A percentile compares a stretch with the other conserved stretches of the same genome.
Conservation (phyloP, 441 rosid species). For the Cnidoscolus chayamansa region DNA sequence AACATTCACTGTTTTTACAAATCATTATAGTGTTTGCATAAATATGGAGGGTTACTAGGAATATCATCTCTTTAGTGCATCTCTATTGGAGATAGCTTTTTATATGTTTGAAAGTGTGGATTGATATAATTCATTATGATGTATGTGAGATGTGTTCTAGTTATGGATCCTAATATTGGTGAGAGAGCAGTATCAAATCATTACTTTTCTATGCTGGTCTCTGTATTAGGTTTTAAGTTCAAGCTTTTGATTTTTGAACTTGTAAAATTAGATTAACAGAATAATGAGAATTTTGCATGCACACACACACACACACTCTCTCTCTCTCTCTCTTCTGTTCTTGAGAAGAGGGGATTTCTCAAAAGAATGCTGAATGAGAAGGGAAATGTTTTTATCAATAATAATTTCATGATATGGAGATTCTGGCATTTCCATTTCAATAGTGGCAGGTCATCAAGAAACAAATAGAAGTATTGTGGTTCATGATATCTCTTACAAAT, state of each 20-base stretch:
- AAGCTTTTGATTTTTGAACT: not conserved
- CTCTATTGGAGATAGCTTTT: no score
- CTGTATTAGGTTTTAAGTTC: not conserved
- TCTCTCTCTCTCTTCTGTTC: not conserved
- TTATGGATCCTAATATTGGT: not conserved
- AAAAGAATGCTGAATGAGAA: not conserved
- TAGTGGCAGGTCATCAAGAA: not conserved
- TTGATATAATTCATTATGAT: not conserved
- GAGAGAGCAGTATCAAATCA: not conserved
- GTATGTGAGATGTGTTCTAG: not conserved
- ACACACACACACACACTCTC: no score
- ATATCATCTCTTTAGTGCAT: no score
- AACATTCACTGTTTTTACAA: no score
- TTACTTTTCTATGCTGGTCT: not conserved
- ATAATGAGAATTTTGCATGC: not conserved
- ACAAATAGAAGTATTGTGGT: not conserved
- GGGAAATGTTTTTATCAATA: not conserved
- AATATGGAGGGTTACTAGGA: no score
- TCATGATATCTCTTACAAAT: not conserved
- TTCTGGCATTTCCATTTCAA: not conserved
- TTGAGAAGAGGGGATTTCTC: not conserved
- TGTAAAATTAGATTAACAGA: not conserved
- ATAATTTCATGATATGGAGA: not conserved
- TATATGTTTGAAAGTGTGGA: no score
- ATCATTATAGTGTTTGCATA: no score